Percentiles rank a stretch among this genome's conserved stretches.
Conservation (phyloP, 2,329 filamentous ascomycete genomes). For the Thelonectria olida region DNA sequence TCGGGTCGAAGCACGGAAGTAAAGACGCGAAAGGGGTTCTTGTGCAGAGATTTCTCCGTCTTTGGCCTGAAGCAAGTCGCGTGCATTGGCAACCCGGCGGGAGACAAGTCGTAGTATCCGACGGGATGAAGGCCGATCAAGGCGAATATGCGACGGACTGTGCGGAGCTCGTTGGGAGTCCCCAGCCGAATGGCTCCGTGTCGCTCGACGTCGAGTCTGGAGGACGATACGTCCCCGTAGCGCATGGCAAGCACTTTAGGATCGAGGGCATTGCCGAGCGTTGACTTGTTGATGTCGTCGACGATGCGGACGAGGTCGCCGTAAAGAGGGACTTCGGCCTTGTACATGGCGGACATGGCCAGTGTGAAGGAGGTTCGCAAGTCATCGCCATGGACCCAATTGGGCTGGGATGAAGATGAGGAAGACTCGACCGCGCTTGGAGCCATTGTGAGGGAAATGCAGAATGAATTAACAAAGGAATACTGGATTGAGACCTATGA, state of each 20-base stretch:
- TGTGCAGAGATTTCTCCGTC: constrained; percentile 43
- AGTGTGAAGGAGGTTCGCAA: constrained; percentile 28
- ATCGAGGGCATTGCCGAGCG: constrained; percentile 20
- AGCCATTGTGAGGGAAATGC: constrained; percentile 15
- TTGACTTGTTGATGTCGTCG: constrained; percentile 24
- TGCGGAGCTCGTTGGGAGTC: constrained; percentile 52
- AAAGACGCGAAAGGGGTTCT: constrained; percentile 55
- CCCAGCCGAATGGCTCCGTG: constrained; percentile 60
- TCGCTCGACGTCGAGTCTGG: constrained; percentile 37
- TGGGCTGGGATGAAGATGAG: background rate
- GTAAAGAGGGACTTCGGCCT: constrained; percentile 34
- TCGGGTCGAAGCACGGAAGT: constrained; percentile 51
- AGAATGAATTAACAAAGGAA: background rate
- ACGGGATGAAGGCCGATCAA: constrained; percentile 58
- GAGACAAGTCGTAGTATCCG: constrained; percentile 59
- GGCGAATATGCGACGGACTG: constrained; percentile 54
- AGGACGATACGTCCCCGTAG: constrained; percentile 24
- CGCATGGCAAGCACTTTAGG: constrained; percentile 28
- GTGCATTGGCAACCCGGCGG: constrained; percentile 58
- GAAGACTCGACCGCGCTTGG: constrained; percentile 7
- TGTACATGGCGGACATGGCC: constrained; percentile 38
- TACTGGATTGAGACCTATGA: background rate
- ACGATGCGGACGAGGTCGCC: constrained; percentile 32
- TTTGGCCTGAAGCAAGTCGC: constrained; percentile 59
- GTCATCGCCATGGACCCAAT: constrained; percentile 32